Base-by-base conservation (phyloP, 306 rosid genomes). In the Delonix regia region DNA sequence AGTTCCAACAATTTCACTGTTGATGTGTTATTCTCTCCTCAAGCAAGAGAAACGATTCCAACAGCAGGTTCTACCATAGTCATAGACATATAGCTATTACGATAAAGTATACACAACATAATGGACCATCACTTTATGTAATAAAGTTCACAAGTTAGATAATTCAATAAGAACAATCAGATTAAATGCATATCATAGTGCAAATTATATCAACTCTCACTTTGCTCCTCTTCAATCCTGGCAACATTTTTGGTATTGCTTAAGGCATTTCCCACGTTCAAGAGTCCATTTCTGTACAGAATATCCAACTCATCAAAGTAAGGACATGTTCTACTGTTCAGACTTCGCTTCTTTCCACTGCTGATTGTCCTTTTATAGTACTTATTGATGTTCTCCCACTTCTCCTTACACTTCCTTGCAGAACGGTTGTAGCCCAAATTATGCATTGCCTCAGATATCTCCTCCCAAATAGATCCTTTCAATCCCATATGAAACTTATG, bases 341-440 rank as follows among this genome's bases (percentile, higher is more conserved):
- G 69, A 60, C 73, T 73, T 73, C 80, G 82, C 73, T 88, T 86
- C 84, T 82, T 92, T 59, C 90, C 96, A 6, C 81, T 85, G 34
- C 81, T 89, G 5, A 76, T 66, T 5, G 90, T 82, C 81, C 85
- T 88, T 74, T 74, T 90, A 78, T 89, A 92, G 69, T 94, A 89
- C 86, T 89, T 92, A 88, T 89, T 92, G 79, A 92, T 92, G 90
- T 89, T 89, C 60, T 89, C 94, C 97, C 97, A 92, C 83, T 92
- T 92, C 83, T 94, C 94, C 83, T 83, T 90, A 60, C 98, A 94
- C 83, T 89, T 89, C 83, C 82, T 90, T 27, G 90, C 90, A 5
- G 91, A 78, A 18, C 93, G 88, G 76, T 80, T 81, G 85, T 81
- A 86, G 0, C 94, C 97, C 87, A 80, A 82, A 22, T 75, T 73